Evolutionary conservation across 352 stramenopile species (phyloP).

Genomic region (Globisporangium paroecandrum): DNA sequence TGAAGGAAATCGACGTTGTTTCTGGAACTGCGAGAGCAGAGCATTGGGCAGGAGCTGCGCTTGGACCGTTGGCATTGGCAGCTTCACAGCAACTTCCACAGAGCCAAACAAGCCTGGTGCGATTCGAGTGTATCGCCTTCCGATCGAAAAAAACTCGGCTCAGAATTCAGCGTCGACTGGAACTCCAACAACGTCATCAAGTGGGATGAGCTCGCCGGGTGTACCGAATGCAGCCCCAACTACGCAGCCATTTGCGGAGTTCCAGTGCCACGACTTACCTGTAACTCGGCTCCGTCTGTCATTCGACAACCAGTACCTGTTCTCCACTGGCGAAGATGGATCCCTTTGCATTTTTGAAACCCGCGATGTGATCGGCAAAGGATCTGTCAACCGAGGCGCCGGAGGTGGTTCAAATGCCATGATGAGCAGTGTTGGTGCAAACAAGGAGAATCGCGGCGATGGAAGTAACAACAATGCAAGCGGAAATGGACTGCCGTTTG

Average conservation of each 20-base stretch:
- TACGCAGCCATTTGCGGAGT: constrained; percentile 47
- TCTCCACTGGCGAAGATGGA: constrained; percentile 91
- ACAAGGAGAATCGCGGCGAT: constrained; percentile 24
- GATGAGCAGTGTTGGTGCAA: constrained; percentile 26
- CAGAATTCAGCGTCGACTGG: constrained; percentile 7
- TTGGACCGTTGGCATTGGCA: constrained; percentile 83
- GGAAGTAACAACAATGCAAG: constrained; percentile 28
- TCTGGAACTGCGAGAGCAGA: constrained; percentile 54
- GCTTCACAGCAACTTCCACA: constrained; percentile 79
- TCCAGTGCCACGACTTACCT: constrained; percentile 77
- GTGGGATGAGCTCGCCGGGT: constrained; percentile 19
- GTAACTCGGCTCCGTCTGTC: constrained; percentile 73
- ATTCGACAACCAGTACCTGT: constrained; percentile 90
- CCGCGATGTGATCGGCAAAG: constrained; percentile 51
- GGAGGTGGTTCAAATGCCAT: constrained; percentile 25
- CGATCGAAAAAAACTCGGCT: constrained; percentile 52
- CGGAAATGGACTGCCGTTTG: constrained; percentile 71
- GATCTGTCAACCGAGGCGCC: constrained; percentile 28
- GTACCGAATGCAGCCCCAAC: constrained; percentile 12
- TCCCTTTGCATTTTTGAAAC: constrained; percentile 90
- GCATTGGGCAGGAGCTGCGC: constrained; percentile 45
- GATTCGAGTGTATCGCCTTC: constrained; percentile 70
- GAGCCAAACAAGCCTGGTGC: constrained; percentile 68
- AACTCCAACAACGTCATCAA: constrained; percentile 15
- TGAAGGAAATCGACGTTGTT: constrained; percentile 88